phyloP scores from a whole-genome alignment of 164 flowering plant genomes.

The Magnolia officinalis region DNA sequence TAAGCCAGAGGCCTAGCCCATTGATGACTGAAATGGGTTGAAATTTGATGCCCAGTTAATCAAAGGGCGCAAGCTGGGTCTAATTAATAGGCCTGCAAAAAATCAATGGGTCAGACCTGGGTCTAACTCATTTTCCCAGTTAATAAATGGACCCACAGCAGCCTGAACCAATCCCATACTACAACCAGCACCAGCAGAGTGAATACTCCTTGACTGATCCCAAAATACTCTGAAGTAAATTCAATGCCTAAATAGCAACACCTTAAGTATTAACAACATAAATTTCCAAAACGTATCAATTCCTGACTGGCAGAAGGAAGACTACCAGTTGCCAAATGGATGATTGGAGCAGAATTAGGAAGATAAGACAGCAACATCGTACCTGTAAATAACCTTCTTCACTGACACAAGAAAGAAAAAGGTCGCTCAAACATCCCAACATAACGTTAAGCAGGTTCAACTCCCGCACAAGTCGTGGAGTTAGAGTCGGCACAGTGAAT shows the following conservation, averaged over 20 bases:
- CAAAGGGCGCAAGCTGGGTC: no score
- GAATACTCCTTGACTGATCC: neutral
- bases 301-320: neutral
- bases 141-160: no score
- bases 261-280: neutral
- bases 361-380: neutral
- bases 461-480: slow-evolving; percentile 84
- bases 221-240: no score
- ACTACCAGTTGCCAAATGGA: neutral
- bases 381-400: slow-evolving; percentile 79
- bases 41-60: no score
- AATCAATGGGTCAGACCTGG: no score
- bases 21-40: no score
- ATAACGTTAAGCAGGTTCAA: slow-evolving; percentile 54
- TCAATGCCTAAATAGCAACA: neutral
- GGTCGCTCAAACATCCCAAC: slow-evolving; percentile 67
- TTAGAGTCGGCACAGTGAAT: slow-evolving; percentile 84
- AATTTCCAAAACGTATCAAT: neutral
- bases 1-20: no score
- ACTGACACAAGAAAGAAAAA: slow-evolving; percentile 51
- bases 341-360: neutral
- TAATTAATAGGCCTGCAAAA: no score
- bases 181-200: no score
- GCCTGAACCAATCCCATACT: no score
- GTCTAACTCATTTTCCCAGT: no score